These are phyloP conservation scores for Colletotrichum higginsianum DNA, from an alignment of 2,329 filamentous ascomycete species.

Conservation along the genomic window DNA sequence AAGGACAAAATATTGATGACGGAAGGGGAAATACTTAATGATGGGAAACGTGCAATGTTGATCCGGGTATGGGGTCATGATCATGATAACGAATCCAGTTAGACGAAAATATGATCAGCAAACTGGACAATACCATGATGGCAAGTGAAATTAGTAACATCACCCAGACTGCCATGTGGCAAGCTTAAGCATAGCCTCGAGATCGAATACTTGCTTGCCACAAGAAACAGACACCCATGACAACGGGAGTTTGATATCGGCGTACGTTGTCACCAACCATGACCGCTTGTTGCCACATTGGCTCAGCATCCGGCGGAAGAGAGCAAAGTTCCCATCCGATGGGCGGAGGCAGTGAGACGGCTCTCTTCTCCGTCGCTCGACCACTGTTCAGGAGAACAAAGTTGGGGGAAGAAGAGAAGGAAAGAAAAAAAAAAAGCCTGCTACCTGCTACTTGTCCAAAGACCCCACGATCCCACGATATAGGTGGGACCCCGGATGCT, in stretches of 20 bases:
- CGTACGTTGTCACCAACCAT: not conserved
- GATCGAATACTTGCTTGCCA: not conserved
- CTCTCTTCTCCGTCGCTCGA: not conserved
- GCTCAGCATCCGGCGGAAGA: not conserved
- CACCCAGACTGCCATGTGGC: not conserved
- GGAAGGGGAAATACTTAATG: not conserved
- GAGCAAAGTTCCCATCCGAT: not conserved
- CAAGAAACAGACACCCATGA: not conserved
- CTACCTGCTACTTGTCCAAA: conserved; percentile 26
- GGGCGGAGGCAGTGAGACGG: not conserved
- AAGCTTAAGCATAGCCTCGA: not conserved
- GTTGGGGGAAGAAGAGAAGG: no score
- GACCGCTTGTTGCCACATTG: not conserved
- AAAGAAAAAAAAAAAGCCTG: not conserved
- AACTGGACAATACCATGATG: not conserved
- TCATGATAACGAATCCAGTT: not conserved
- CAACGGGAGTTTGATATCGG: not conserved
- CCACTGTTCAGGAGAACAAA: not conserved
- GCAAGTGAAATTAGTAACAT: not conserved
- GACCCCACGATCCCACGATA: conserved; percentile 36
- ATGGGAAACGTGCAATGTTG: not conserved
- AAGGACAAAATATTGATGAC: not conserved
- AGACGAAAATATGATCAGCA: not conserved
- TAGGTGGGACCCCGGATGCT: conserved; percentile 27
- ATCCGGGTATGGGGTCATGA: not conserved